phyloP scores from a whole-genome alignment of 768 basidiomycete species.

The Boletus edulis region DNA sequence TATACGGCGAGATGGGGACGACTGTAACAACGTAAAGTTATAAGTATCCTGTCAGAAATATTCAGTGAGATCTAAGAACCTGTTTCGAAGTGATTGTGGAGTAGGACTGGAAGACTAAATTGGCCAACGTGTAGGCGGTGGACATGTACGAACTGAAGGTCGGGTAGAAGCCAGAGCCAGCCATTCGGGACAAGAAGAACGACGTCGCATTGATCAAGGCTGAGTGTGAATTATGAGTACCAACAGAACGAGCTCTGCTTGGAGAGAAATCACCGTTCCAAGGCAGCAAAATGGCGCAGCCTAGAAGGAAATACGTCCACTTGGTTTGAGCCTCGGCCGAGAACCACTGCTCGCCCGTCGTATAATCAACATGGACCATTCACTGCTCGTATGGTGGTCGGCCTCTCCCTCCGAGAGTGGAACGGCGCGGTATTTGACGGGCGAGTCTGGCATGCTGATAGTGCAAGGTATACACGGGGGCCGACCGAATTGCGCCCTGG shows the following conservation, averaged over 20 bases:
- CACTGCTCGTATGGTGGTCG: not conserved
- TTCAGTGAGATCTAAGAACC: slow-evolving; percentile 38
- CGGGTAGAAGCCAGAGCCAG: slow-evolving; percentile 51
- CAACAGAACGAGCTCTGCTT: not conserved
- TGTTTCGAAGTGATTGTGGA: slow-evolving; percentile 68
- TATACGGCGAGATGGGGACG: slow-evolving; percentile 58
- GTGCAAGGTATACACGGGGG: not conserved
- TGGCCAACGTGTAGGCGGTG: slow-evolving; percentile 58
- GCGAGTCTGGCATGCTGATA: slow-evolving; percentile 8
- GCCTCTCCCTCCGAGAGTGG: slow-evolving; percentile 18
- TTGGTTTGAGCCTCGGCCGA: slow-evolving; percentile 43
- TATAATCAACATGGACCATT: not conserved
- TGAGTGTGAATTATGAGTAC: slow-evolving; percentile 30
- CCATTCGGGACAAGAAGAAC: slow-evolving; percentile 72
- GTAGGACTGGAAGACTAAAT: slow-evolving; percentile 70
- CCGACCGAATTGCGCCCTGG: not conserved
- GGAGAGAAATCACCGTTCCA: slow-evolving; percentile 74
- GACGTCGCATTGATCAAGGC: slow-evolving; percentile 86
- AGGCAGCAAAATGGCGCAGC: slow-evolving; percentile 76
- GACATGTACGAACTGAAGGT: slow-evolving; percentile 69
- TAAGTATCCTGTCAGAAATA: slow-evolving; percentile 1
- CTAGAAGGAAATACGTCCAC: slow-evolving; percentile 72
- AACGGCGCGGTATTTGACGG: slow-evolving; percentile 17
- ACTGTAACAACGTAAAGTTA: slow-evolving; percentile 35
- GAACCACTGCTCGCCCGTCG: slow-evolving; percentile 24